Evolutionary conservation across 1,139 yeast genomes (phyloP), one percentile per base, ranked within the genome.

Genomic region (Lizanozyma gosingica): DNA sequence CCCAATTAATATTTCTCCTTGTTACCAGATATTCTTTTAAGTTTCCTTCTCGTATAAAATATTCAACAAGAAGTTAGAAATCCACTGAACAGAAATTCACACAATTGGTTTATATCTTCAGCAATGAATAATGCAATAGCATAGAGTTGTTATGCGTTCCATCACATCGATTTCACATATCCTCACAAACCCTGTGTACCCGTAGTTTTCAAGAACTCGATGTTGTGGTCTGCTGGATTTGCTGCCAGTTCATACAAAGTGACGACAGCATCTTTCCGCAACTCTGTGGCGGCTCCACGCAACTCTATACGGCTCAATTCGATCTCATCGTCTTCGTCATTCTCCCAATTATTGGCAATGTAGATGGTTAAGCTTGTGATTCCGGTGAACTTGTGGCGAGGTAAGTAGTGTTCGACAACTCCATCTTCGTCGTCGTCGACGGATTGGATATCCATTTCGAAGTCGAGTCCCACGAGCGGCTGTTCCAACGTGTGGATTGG

Each of bases 171-270:
- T n/a, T n/a, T n/a, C n/a, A n/a, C n/a, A n/a, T n/a, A n/a, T n/a
- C n/a, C n/a, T 22, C 29, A 22, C 11, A 22, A 22, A 6, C 29
- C 29, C 29, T 22, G 29, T 6, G 29, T 22, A 22, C 49, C 4
- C 49, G 48, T 37, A 44, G 53, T 58, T 36, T 55, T 54, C 3
- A 51, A 51, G 15, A 51, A 40, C 36, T 73, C 42, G 47, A 68
- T 76, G 53, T 80, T 80, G 59, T 90, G 97, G 56, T 90, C 97
- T 2, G 83, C 78, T 0, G 96, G 96, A 55, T 88, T 88, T 4
- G 97, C 94, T 1, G 96, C 95, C 45, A 88, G 78, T 59, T 90
- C 97, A 58, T 90, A 90, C 18, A 83, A 55, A 1, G 95, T 71
- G 16, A 83, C 72, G 15, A 85, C 79, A 0, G 95, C 95, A 43